phyloP scores from a whole-genome alignment of 192 early-diverging fungal species.

The Jimgerdemannia flammicorona region DNA sequence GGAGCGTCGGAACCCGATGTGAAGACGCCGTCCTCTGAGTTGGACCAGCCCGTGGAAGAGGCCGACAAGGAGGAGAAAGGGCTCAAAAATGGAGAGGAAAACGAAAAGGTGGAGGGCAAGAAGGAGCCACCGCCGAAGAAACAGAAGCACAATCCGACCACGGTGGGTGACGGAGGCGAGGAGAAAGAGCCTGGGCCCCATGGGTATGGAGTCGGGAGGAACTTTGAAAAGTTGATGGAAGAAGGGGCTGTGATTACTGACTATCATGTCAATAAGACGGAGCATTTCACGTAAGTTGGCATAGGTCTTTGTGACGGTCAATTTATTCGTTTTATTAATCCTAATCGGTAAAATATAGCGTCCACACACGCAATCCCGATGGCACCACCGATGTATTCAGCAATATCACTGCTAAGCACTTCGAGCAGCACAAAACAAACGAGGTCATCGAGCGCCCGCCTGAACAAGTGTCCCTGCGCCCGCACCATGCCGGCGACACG shows the following conservation, averaged over 20 bases:
- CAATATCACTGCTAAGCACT: neutral
- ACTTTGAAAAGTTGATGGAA: neutral
- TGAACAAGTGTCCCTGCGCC: neutral
- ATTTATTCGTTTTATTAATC: neutral
- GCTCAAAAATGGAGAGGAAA: neutral
- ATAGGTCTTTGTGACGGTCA: neutral
- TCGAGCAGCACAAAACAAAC: neutral
- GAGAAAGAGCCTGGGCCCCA: slow-evolving; percentile 1
- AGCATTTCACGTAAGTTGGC: neutral
- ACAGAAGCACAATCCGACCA: neutral
- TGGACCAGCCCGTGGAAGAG: no score
- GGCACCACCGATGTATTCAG: neutral
- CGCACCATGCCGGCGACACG: neutral
- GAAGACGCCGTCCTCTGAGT: no score
- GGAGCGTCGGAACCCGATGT: no score
- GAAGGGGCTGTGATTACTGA: neutral
- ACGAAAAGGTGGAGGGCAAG: neutral
- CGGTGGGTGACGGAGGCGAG: neutral
- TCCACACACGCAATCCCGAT: neutral
- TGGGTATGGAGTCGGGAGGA: neutral
- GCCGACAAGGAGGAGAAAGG: no score
- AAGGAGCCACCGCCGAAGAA: slow-evolving; percentile 1
- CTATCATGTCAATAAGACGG: neutral
- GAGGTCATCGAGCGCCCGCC: neutral
- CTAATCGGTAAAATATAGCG: neutral